Base-by-base conservation (phyloP, 805 yeast genomes). In the Clavispora asparagi region DNA sequence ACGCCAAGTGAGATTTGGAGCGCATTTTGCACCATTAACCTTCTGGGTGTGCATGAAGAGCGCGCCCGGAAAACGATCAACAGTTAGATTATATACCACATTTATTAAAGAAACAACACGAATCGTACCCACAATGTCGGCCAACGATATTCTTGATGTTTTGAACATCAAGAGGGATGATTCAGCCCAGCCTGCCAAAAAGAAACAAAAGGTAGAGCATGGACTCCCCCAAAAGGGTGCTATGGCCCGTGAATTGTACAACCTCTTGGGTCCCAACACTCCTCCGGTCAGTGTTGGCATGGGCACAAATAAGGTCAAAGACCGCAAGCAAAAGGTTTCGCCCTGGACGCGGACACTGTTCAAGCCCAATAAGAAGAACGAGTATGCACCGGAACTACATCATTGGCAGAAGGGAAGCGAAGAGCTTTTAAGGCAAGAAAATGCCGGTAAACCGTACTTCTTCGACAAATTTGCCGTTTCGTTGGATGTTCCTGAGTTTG, bases 401-500 rank as follows among this genome's bases (percentile, higher is more conserved):
- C 98, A 94, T 65, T 94, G 99, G 98, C 91, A 83, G 2, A 82
- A 87, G 49, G 96, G 94, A 0, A 69, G 83, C 1, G 76, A 72
- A 41, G 82, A 75, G 41, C 56, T 68, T 4, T 55, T 69, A 44
- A 69, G 65, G 43, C 64, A 62, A 32, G 65, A 56, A 33, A 57
- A 54, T 49, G 68, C 62, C 13, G 50, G 49, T 14, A 64, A 60
- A 39, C 80, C 83, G 2, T 86, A 87, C 58, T 68, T 77, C 39
- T 94, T 85, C 67, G 87, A 85, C 31, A 86, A 86, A 62, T 90
- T 79, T 64, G 83, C 87, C 61, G 81, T 81, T 2, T 73, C 73
- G 30, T 65, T 87, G 27, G 83, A 82, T 39, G 74, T 92, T 3
- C 97, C 97, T 0, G 71, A 71, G 1, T 78, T 92, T 57, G 74